Evolutionary conservation across 371 early-diverging fungal species (phyloP).

Genomic region (Conidiobolus incongruus): DNA sequence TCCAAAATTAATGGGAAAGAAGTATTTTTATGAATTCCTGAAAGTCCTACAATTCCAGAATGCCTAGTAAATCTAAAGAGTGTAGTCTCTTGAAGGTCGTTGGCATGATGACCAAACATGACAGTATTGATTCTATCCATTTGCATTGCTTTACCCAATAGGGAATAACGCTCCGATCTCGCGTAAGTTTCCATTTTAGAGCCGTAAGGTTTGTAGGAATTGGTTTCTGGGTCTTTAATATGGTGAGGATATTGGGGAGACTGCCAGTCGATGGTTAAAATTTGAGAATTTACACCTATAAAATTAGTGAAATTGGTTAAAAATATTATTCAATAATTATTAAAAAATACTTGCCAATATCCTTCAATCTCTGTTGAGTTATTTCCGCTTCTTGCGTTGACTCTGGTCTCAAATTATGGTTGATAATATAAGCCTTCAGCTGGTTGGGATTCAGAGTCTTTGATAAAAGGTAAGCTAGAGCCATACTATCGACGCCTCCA

Average conservation of each 20-base stretch:
- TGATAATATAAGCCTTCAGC: conserved; percentile 4
- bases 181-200: conserved; percentile 4
- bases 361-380: not conserved
- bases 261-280: no score
- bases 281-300: no score
- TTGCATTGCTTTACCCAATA: conserved; percentile 1
- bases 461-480: conserved; percentile 4
- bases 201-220: no score
- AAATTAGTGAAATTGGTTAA: no score
- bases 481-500: conserved; percentile 6
- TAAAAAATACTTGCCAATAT: conserved; percentile 1
- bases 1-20: not conserved
- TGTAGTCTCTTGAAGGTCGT: conserved; percentile 6
- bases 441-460: not conserved
- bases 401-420: conserved; percentile 6
- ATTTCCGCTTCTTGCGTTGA: conserved; percentile 3
- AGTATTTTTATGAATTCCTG: conserved; percentile 1
- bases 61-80: conserved; percentile 6
- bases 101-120: conserved; percentile 6
- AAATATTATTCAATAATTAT: no score
- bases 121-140: not conserved
- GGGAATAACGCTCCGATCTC: conserved; percentile 2
- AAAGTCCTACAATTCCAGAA: conserved; percentile 6
- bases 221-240: no score
- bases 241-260: no score